Conservation (phyloP, 257 asterid species). For the Knoxia roxburghii region DNA sequence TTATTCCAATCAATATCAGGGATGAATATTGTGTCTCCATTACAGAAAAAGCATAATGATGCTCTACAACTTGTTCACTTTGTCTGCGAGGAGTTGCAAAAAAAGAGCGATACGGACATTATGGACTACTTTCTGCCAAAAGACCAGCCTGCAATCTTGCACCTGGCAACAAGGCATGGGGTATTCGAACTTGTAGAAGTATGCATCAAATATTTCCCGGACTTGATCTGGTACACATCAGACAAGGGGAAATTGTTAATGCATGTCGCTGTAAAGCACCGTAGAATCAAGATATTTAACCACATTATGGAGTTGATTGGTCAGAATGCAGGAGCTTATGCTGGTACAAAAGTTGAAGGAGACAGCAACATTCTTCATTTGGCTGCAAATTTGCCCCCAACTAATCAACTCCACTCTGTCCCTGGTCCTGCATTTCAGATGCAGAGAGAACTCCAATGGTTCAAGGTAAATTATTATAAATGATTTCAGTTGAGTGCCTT, state of each 20-base stretch:
- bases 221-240: neutral
- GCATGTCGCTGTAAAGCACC: neutral
- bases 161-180: neutral
- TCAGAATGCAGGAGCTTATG: neutral
- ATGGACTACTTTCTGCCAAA: neutral
- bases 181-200: neutral
- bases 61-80: neutral
- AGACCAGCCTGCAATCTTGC: neutral
- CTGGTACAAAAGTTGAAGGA: neutral
- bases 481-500: neutral
- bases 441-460: slow-evolving; percentile 13
- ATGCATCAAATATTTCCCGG: neutral
- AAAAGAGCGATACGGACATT: neutral
- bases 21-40: neutral
- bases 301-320: neutral
- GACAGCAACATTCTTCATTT: neutral
- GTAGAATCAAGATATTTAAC: neutral
- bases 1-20: neutral
- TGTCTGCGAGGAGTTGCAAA: neutral
- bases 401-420: neutral
- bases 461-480: neutral
- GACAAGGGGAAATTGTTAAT: neutral
- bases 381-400: neutral
- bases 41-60: neutral
- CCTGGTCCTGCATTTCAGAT: slow-evolving; percentile 13